Evolutionary conservation across 2,329 filamentous ascomycete species (phyloP).

Genomic region (Aureobasidium sp.): DNA sequence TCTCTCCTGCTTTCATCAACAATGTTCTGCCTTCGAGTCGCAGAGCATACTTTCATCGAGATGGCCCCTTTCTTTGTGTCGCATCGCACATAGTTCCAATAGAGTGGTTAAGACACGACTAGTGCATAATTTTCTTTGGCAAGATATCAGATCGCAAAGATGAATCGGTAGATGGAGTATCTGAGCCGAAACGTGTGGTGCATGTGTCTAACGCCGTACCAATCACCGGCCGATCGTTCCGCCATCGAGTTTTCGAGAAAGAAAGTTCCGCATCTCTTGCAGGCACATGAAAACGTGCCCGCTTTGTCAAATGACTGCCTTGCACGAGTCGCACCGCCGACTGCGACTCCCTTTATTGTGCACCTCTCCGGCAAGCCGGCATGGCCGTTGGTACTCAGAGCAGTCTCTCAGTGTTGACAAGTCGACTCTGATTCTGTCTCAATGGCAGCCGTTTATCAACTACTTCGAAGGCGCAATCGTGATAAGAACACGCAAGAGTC

Average conservation of each 20-base stretch:
- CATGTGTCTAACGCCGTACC: background rate
- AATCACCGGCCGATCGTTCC: conserved; percentile 1
- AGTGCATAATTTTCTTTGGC: background rate
- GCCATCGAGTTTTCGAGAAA: background rate
- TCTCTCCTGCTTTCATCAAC: conserved; percentile 1
- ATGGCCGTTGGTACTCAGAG: background rate
- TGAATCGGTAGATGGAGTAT: conserved; percentile 5
- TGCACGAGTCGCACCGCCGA: background rate
- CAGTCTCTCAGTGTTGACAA: background rate
- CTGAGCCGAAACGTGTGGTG: conserved; percentile 8
- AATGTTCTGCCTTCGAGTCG: background rate
- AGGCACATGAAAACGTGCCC: background rate
- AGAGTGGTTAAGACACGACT: background rate
- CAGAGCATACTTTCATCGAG: background rate
- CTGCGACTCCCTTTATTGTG: background rate
- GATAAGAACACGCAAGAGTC: background rate
- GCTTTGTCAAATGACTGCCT: conserved; percentile 1
- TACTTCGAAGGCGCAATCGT: background rate
- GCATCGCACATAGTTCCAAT: background rate
- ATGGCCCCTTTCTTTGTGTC: background rate
- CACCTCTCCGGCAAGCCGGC: background rate
- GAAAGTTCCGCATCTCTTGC: background rate
- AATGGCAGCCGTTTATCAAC: background rate
- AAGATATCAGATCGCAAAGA: conserved; percentile 4
- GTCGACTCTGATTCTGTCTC: background rate